Percentiles rank a stretch among this genome's conserved stretches.
Conservation (phyloP, 2,329 filamentous ascomycete species). For the Hymenoscyphus fructigenus region DNA sequence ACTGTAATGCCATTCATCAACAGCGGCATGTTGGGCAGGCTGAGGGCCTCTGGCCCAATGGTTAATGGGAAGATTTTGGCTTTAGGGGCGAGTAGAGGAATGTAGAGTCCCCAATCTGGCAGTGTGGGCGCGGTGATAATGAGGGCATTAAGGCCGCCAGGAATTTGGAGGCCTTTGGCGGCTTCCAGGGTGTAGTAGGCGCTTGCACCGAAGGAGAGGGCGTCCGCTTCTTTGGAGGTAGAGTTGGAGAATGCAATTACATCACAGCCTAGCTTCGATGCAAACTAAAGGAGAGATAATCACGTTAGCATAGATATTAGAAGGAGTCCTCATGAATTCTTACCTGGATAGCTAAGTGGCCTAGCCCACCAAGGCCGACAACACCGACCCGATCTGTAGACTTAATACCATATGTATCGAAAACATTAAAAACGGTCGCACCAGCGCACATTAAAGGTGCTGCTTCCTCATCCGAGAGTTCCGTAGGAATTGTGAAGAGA, state of each 20-base stretch:
- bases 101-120: constrained; percentile 25
- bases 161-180: not conserved
- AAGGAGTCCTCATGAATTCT: constrained; percentile 54
- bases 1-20: constrained; percentile 17
- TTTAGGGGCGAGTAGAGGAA: constrained; percentile 42
- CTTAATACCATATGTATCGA: constrained; percentile 41
- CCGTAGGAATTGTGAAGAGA: constrained; percentile 51
- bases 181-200: not conserved
- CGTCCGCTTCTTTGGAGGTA: constrained; percentile 55
- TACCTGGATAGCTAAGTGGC: constrained; percentile 54
- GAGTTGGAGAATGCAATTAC: constrained; percentile 50
- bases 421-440: constrained; percentile 51
- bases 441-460: constrained; percentile 75
- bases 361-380: constrained; percentile 58
- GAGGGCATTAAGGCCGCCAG: not conserved
- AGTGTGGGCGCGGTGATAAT: not conserved
- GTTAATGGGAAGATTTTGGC: not conserved
- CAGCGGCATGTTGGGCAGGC: not conserved
- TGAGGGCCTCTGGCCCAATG: not conserved
- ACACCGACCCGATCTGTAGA: constrained; percentile 34
- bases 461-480: constrained; percentile 45
- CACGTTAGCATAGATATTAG: constrained; percentile 47
- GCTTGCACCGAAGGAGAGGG: constrained; percentile 36
- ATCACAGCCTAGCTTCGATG: not conserved
- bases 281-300: not conserved